These are phyloP conservation scores for Orbilia javanica DNA, from an alignment of 2,329 filamentous ascomycete genomes.

Conservation along the genomic window DNA sequence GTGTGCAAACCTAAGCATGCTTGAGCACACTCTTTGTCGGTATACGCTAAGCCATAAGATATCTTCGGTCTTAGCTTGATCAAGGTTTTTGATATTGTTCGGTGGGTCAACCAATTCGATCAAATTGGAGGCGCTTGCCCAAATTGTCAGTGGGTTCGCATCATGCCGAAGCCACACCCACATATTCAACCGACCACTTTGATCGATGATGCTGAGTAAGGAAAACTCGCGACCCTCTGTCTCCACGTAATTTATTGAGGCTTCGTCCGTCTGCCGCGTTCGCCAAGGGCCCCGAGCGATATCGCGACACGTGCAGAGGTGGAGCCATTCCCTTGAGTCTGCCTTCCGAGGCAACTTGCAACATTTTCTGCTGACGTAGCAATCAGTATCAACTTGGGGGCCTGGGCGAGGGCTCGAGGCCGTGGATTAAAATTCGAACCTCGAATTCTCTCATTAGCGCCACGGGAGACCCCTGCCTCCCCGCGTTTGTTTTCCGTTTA, in stretches of 20 bases:
- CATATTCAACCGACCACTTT: neutral
- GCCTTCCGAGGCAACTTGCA: conserved; percentile 15
- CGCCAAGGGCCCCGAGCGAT: conserved; percentile 4
- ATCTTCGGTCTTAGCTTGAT: neutral
- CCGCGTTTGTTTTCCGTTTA: conserved; percentile 57
- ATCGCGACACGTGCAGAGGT: conserved; percentile 9
- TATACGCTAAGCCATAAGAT: neutral
- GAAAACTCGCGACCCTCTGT: neutral
- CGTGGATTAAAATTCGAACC: neutral
- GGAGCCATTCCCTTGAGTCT: conserved; percentile 6
- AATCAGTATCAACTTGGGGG: conserved; percentile 15
- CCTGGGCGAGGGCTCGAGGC: conserved; percentile 14
- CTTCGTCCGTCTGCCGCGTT: conserved; percentile 20
- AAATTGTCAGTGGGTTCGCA: neutral
- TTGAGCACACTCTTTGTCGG: neutral
- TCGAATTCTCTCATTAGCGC: conserved; percentile 11
- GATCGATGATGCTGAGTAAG: conserved; percentile 13
- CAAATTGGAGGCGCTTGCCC: neutral
- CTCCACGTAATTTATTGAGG: conserved; percentile 19
- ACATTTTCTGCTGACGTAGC: conserved; percentile 23
- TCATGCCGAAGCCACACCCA: conserved; percentile 9
- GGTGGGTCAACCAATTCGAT: too few species aligned
- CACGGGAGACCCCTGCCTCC: conserved; percentile 11
- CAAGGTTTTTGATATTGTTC: neutral
- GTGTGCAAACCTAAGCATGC: neutral